These are phyloP conservation scores for Pleurotus giganteus DNA, from an alignment of 768 basidiomycete genomes.

Conservation along the genomic window DNA sequence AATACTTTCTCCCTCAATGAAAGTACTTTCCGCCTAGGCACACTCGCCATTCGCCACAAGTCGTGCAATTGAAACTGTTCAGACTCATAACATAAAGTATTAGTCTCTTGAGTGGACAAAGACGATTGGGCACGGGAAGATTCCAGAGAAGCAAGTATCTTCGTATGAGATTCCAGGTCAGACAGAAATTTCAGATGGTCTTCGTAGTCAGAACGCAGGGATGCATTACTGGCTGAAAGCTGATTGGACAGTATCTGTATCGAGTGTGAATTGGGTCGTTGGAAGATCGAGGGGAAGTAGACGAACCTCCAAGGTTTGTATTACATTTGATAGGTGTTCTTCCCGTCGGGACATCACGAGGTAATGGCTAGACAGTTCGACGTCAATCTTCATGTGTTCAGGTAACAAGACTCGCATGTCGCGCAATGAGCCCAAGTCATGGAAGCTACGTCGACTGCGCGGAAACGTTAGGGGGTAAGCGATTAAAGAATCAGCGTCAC, in stretches of 20 bases:
- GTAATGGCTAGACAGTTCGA: conserved; percentile 73
- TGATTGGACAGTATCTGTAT: conserved; percentile 47
- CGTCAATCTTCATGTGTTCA: conserved; percentile 76
- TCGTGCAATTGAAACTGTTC: conserved; percentile 65
- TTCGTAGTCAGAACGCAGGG: conserved; percentile 59
- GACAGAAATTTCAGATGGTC: conserved; percentile 46
- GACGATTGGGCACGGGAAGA: conserved; percentile 47
- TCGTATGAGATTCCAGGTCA: conserved; percentile 43
- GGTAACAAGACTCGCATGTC: conserved; percentile 45
- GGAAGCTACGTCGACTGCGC: conserved; percentile 61
- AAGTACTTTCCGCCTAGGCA: conserved; percentile 61
- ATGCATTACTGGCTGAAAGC: conserved; percentile 53
- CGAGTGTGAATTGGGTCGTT: conserved; percentile 6
- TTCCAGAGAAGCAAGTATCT: conserved; percentile 51
- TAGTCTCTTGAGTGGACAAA: conserved; percentile 56
- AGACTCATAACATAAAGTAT: conserved; percentile 69
- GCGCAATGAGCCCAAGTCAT: conserved; percentile 53
- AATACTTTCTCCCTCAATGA: conserved; percentile 67
- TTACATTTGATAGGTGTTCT: conserved; percentile 63
- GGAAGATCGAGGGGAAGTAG: not conserved
- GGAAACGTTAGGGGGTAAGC: not conserved
- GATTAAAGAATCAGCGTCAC: conserved; percentile 16
- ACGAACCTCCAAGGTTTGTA: conserved; percentile 54
- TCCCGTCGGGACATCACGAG: conserved; percentile 68
- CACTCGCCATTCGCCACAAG: conserved; percentile 64